A percentile compares a stretch with the other conserved stretches of the same genome.
phyloP scores from a whole-genome alignment of 2,329 filamentous ascomycete species.

The Shiraia bambusicola region DNA sequence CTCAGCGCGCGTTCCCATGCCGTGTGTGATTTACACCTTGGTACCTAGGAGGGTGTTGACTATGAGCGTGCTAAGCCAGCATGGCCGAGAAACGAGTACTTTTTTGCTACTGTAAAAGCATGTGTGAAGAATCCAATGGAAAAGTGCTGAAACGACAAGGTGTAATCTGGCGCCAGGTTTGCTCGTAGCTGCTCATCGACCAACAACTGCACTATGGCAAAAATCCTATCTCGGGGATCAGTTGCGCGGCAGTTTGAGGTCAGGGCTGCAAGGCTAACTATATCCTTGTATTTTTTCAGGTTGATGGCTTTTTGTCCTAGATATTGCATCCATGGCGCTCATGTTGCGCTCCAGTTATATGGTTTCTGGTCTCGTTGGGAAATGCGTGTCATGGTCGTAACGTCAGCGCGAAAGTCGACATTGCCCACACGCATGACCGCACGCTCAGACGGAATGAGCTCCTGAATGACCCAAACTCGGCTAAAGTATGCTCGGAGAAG shows the following conservation, averaged over 20 bases:
- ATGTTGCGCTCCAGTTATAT: conserved; percentile 3
- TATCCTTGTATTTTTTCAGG: neutral
- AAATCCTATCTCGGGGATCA: conserved; percentile 12
- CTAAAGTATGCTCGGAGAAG: neutral
- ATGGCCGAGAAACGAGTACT: conserved; percentile 3
- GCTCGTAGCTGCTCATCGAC: neutral
- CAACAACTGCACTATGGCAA: conserved; percentile 7
- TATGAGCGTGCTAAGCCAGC: neutral
- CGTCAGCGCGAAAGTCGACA: conserved; percentile 5
- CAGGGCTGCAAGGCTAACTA: conserved; percentile 4
- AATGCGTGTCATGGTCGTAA: neutral
- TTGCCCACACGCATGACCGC: conserved; percentile 10
- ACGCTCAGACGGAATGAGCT: conserved; percentile 6
- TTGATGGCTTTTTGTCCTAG: conserved; percentile 4
- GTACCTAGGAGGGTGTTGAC: conserved; percentile 5
- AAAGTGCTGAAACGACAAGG: conserved; percentile 12
- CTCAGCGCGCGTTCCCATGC: neutral
- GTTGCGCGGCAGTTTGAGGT: conserved; percentile 7
- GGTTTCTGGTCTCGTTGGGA: neutral
- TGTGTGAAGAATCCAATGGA: conserved; percentile 13
- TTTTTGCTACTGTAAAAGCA: neutral
- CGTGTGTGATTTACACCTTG: conserved; percentile 1
- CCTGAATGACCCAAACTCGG: conserved; percentile 15
- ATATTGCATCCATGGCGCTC: conserved; percentile 10
- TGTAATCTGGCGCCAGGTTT: conserved; percentile 7